Percentiles rank a stretch among this genome's conserved stretches.
phyloP scores from a whole-genome alignment of 768 basidiomycete species.

The Xanthoconium stramineum region DNA sequence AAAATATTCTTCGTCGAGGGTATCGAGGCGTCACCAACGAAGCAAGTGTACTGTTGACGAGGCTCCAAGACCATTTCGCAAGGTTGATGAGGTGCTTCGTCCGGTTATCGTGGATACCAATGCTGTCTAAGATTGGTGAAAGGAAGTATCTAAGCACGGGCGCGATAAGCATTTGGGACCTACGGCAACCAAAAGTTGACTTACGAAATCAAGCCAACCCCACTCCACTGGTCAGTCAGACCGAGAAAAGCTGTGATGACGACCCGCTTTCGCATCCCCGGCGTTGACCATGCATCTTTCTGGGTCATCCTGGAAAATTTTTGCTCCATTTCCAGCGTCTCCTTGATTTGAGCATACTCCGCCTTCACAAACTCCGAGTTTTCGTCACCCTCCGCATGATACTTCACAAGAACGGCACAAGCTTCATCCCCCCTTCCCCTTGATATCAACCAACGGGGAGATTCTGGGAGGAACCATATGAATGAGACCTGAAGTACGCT shows the following conservation, averaged over 20 bases:
- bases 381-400: conserved; percentile 58
- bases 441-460: conserved; percentile 62
- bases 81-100: conserved; percentile 18
- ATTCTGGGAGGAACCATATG: conserved; percentile 59
- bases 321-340: conserved; percentile 40
- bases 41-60: conserved; percentile 1
- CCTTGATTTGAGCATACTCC: conserved; percentile 54
- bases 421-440: conserved; percentile 53
- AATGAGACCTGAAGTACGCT: conserved; percentile 52
- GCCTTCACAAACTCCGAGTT: conserved; percentile 53
- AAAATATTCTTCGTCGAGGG: conserved; percentile 14
- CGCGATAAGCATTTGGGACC: background rate
- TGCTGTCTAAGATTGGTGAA: conserved; percentile 11
- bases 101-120: conserved; percentile 20
- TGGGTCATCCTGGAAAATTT: background rate
- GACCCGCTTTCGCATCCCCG: conserved; percentile 17
- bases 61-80: conserved; percentile 9
- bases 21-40: conserved; percentile 10
- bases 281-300: conserved; percentile 1
- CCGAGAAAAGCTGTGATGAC: conserved; percentile 12
- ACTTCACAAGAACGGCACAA: conserved; percentile 45
- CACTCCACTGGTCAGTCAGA: conserved; percentile 16
- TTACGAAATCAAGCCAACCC: conserved; percentile 11
- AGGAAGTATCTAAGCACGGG: conserved; percentile 5
- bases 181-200: background rate